These are phyloP conservation scores for Mycena filopes DNA, from an alignment of 768 basidiomycete species.

Conservation along the genomic window DNA sequence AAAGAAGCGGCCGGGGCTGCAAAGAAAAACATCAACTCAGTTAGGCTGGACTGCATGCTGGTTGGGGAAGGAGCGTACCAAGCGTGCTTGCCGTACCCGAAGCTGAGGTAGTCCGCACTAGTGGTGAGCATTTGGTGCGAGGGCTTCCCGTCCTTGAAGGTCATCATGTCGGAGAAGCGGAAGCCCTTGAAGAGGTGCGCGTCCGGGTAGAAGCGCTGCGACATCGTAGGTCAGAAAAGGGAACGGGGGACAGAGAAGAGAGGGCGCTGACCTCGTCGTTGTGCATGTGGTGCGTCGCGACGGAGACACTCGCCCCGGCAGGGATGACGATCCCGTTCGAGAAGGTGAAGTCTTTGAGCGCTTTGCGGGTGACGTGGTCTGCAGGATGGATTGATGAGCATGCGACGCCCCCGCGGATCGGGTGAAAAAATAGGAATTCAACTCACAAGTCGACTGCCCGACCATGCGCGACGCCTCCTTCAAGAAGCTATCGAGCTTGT, in stretches of 20 bases:
- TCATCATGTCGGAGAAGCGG: slow-evolving; percentile 2
- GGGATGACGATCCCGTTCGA: slow-evolving; percentile 10
- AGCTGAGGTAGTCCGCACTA: slow-evolving; percentile 21
- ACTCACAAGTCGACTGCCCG: slow-evolving; percentile 3
- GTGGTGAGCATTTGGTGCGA: slow-evolving; percentile 30
- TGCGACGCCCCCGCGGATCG: too few relatives aligned
- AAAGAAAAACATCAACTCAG: background rate
- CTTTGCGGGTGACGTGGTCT: slow-evolving; percentile 10
- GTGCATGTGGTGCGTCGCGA: slow-evolving; percentile 1
- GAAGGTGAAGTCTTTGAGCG: slow-evolving; percentile 22
- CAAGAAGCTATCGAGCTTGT: slow-evolving; percentile 27
- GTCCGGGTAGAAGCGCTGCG: slow-evolving; percentile 10
- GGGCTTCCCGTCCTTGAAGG: background rate
- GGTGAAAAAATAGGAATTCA: background rate
- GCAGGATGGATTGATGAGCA: background rate
- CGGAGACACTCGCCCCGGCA: slow-evolving; percentile 7
- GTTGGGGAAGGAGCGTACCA: slow-evolving; percentile 26
- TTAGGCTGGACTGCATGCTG: background rate
- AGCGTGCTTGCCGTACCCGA: slow-evolving; percentile 34
- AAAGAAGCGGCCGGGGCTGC: slow-evolving; percentile 30
- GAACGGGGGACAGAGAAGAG: background rate
- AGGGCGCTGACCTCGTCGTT: slow-evolving; percentile 28
- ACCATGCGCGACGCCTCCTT: slow-evolving; percentile 12
- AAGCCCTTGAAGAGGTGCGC: slow-evolving; percentile 4
- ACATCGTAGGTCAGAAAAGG: background rate